Evolutionary conservation across 2,329 filamentous ascomycete genomes (phyloP), one percentile per base, ranked within the genome.

Genomic region (Trichoderma arundinaceum): DNA sequence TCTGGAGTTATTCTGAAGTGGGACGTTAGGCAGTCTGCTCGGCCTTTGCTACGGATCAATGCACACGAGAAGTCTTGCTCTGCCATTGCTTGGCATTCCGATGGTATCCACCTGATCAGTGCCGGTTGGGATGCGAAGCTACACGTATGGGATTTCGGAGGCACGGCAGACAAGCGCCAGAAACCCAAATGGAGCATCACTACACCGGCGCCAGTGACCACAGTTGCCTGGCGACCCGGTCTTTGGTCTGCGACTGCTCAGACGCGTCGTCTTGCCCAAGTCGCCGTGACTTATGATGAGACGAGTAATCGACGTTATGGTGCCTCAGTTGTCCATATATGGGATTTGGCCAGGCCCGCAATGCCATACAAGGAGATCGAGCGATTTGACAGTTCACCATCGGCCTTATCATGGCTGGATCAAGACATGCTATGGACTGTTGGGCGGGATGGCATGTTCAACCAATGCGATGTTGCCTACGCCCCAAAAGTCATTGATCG

Each of bases 341-440:
- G 88, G 87, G 88, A 91, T 72, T 76, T 91, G n/a, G 88, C 86
- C 7, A 81, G 88, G 38, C 86, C 88, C 1, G 85, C 86, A 1
- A 83, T 90, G 80, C 87, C 88, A 0, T 90, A 88, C 72, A 88
- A 89, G 69, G 85, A 88, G 70, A 83, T 90, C 53, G 84, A 88
- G 66, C 77, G 83, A 44, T 90, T 89, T 68, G 83, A 86, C 22
- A 80, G 73, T 33, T 83, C 86, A 2, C 88, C 88, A 1, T 82
- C 81, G 8, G 83, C 83, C 1, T 73, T 90, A 15, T 75, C 88
- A 7, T 91, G 88, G 88, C 86, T 85, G 64, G 83, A 88, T 68
- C 84, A 87, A 67, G 87, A 90, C 68, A 80, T 89, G 52, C 76
- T 91, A 0, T 91, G 88, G 88, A 88, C 87, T 1, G 88, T 83